Percentiles rank a stretch among this genome's conserved stretches.
Evolutionary conservation across 2,329 filamentous ascomycete genomes (phyloP).

Genomic region (Plectosphaerella plurivora): DNA sequence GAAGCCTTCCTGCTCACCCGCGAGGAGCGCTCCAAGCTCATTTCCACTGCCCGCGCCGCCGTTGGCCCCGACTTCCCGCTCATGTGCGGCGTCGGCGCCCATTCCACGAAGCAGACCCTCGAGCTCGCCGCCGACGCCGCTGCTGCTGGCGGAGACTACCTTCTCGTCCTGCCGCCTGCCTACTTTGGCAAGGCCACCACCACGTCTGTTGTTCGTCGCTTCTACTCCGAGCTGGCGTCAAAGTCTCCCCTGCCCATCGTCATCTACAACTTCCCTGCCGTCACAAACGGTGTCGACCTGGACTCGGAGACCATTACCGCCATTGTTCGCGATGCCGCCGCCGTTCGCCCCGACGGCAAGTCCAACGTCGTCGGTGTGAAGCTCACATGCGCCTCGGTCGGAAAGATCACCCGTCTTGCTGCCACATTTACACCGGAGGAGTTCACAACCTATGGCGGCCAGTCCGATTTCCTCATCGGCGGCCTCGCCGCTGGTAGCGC

Average conservation of each 20-base stretch:
- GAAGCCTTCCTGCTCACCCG: conserved; percentile 66
- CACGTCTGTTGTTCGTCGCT: conserved; percentile 53
- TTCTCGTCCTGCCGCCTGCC: conserved; percentile 63
- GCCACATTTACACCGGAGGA: conserved; percentile 43
- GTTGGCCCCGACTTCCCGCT: conserved; percentile 51
- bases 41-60: conserved; percentile 46
- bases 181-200: conserved; percentile 66
- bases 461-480: conserved; percentile 66
- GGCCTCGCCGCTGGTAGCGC: conserved; percentile 53
- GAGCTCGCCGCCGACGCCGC: conserved; percentile 54
- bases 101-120: conserved; percentile 60
- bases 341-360: conserved; percentile 27
- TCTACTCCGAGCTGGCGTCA: conserved; percentile 57
- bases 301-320: conserved; percentile 60
- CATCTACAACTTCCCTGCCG: conserved; percentile 70
- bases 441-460: conserved; percentile 68
- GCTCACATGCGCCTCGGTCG: conserved; percentile 70
- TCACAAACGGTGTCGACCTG: conserved; percentile 63
- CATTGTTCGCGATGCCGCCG: conserved; percentile 40
- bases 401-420: conserved; percentile 61
- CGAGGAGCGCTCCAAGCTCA: conserved; percentile 59
- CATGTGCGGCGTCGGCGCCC: conserved; percentile 57
- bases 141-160: conserved; percentile 62
- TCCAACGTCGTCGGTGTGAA: conserved; percentile 65
- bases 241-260: conserved; percentile 58